These are phyloP conservation scores for Pichia sp. DNA, from an alignment of 1,139 yeast genomes.

Conservation along the genomic window DNA sequence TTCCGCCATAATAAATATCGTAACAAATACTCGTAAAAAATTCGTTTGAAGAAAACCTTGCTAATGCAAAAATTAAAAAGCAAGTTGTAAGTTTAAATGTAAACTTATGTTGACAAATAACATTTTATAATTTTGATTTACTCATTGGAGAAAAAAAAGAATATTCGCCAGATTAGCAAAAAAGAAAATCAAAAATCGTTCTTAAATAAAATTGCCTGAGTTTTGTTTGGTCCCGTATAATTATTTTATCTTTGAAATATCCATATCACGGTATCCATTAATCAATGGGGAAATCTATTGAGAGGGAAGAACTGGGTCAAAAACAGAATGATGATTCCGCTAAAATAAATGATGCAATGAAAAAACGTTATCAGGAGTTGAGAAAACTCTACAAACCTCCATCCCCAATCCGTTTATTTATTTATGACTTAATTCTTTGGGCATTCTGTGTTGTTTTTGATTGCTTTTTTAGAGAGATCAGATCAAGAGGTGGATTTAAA, in stretches of 20 bases:
- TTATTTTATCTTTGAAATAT: neutral
- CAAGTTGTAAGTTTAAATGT: neutral
- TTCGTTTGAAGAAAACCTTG: neutral
- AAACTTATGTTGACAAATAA: neutral
- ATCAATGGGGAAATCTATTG: neutral
- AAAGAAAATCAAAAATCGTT: neutral
- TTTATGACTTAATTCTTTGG: conserved; percentile 35
- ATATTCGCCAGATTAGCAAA: neutral
- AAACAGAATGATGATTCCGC: neutral
- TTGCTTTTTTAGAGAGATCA: conserved; percentile 77
- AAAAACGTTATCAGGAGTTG: conserved; percentile 11
- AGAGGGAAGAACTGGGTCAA: neutral
- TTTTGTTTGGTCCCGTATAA: neutral
- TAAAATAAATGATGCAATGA: neutral
- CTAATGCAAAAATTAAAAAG: neutral
- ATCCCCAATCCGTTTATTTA: conserved; percentile 22
- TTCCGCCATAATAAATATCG: neutral
- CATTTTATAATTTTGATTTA: too few relatives aligned
- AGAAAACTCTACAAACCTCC: conserved; percentile 23
- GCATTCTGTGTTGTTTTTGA: conserved; percentile 29
- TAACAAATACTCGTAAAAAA: neutral
- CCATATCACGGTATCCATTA: neutral
- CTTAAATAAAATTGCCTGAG: neutral
- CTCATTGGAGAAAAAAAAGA: neutral
- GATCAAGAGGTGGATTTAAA: conserved; percentile 86